Base-by-base conservation (phyloP, 192 early-diverging fungal species). In the Pilaira anomala region DNA sequence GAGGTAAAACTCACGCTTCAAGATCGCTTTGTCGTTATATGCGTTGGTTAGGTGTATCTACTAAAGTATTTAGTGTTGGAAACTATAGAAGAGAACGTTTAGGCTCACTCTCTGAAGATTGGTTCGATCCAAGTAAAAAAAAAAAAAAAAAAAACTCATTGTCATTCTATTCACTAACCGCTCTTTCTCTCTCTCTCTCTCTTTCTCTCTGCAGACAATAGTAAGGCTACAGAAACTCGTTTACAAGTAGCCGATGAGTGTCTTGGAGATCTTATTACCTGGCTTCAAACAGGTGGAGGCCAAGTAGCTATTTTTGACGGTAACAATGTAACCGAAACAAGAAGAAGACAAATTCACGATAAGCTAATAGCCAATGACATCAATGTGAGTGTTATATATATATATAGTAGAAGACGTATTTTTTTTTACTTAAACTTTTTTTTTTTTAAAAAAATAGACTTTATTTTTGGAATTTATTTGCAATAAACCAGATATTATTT, bases 1-100 rank as follows among this genome's bases (percentile, higher is more conserved):
- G 95, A 33, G 95, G 97, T 21, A 99, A 98, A 65, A 99, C 97
- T 0, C 93, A 95, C 65, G 85, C 92, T 19, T 89, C 91, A 8
- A 77, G 86, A 45, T 87, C 88, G 14, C 77, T 93, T 7, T 81
- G 90, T 53, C 88, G 95, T 6, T 99, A 96, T 78, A 84, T 99
- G 74, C 86, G 86, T 53, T 99, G 97, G 97, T 80, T 98, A 30
- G 96, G 97, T 44, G 91, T 98, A 25, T 83, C 83, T 50, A 88
- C 93, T 16, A 80, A 89, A 67, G 91, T 95, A 14, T 99, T 96
- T 77, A 96, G 96, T 70, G 93, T 99, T 53, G 97, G 95, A 56
- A 93, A 97, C 73, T 99, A 99, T 80, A 86, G 96, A 26, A 81
- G 96, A 45, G 78, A 93, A 51, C 82, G 88, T 29, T 82, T 90